A percentile compares a stretch with the other conserved stretches of the same genome.
Evolutionary conservation across 2,329 filamentous ascomycete species (phyloP).

Genomic region (Chaetomiaceae sp.): DNA sequence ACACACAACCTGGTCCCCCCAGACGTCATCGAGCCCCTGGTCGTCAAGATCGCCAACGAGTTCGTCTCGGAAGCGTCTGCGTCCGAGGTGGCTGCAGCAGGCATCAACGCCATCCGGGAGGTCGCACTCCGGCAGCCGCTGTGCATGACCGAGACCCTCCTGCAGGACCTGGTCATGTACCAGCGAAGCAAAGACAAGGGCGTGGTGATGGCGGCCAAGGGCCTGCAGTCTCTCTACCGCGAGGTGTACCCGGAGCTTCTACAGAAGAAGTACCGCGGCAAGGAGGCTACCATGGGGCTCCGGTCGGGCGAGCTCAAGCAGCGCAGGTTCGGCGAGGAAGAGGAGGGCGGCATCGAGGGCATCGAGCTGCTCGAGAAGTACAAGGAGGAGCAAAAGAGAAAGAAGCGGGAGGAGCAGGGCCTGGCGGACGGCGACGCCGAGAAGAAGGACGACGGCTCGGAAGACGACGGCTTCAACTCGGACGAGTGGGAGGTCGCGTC

Average conservation of each 20-base stretch:
- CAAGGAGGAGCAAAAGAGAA: conserved; percentile 83
- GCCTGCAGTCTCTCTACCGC: conserved; percentile 82
- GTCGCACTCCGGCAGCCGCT: conserved; percentile 88
- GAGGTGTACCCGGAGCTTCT: conserved; percentile 88
- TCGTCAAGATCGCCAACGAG: conserved; percentile 96
- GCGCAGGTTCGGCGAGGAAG: conserved; percentile 77
- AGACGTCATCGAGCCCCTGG: conserved; percentile 82
- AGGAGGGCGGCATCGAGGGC: conserved; percentile 78
- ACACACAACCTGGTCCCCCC: conserved; percentile 89
- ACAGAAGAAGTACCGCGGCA: conserved; percentile 84
- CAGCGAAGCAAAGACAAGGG: conserved; percentile 97
- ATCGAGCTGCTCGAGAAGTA: conserved; percentile 86
- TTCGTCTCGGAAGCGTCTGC: conserved; percentile 95
- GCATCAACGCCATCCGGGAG: conserved; percentile 90
- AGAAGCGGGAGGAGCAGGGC: conserved; percentile 65
- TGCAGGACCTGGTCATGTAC: conserved; percentile 95
- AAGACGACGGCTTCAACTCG: conserved; percentile 54
- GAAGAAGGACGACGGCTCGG: conserved; percentile 51
- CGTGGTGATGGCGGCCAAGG: conserved; percentile 97
- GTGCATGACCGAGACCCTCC: conserved; percentile 92
- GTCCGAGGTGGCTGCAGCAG: conserved; percentile 83
- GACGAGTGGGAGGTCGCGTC: conserved; percentile 60
- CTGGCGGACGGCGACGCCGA: conserved; percentile 57
- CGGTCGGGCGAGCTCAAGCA: conserved; percentile 68
- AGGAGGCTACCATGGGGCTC: conserved; percentile 81